Base-by-base conservation (phyloP, 1,139 yeast genomes). In the Suhomyces yuchorum region DNA sequence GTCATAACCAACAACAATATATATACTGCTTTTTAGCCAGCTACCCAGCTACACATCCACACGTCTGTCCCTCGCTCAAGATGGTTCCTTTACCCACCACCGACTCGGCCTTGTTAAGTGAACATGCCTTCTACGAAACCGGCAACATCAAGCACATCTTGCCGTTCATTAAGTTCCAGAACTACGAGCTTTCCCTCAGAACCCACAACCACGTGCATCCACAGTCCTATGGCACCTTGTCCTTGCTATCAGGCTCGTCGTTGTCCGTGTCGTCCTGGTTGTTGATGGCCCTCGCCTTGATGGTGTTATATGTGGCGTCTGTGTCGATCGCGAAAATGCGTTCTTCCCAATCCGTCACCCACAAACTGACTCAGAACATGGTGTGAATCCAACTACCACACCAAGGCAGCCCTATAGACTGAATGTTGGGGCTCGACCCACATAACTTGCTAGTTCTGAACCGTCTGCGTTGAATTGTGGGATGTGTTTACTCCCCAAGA, bases 101-200 rank as follows among this genome's bases (percentile, higher is more conserved):
- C 33, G 73, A 68, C 46, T 42, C 48, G 17, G 48, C 49, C 32
- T 54, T 68, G 39, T 57, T 68, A 42, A 52, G 59, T 35, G 73
- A 68, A 44, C 72, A 68, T 51, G 65, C 65, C 24, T 68, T 65
- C 50, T 67, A 66, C 43, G 67, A 60, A 15, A 58, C 65, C 1
- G 65, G 64, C 18, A 57, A 57, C 50, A 32, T 56, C 23, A 56
- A 57, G 43, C 52, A 58, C 40, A 54, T 58, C 8, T 37, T 56
- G 42, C 61, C 62, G 2, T 56, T 57, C 40, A 52, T 57, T 38
- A 57, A 56, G 36, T 51, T 50, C 45, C 59, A 55, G 42, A 57
- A 52, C 42, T 58, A 59, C 43, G 56, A 54, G 41, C 40, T 48
- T 33, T 12, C 42, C n/a, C 51, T 44, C 33, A 44, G 34, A 8